Base-by-base conservation (phyloP, 2,329 filamentous ascomycete genomes). In the Nemania serpens region DNA sequence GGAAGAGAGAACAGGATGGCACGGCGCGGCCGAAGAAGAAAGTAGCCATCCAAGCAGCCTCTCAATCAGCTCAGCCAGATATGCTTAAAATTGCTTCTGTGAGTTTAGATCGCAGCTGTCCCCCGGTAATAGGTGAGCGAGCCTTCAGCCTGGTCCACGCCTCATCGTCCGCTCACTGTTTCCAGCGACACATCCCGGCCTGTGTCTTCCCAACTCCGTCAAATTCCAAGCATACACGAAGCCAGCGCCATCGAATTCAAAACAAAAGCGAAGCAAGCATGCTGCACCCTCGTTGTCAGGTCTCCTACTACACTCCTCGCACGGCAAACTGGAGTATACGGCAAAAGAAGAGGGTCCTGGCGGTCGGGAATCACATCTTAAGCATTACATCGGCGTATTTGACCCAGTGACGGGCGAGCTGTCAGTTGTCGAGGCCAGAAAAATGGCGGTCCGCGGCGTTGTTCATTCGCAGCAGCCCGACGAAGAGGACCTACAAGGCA, bases 301-400 rank as follows among this genome's bases (percentile, higher is more conserved):
- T 68, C 75, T 88, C 12, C 70, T 88, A 0, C 75, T 89, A 45
- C 84, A 88, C 70, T 86, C 85, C 9, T 79, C 77, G 47, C 84
- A 89, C 72, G 79, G 75, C 33, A 84, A 79, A 42, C 72, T 89
- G 41, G 83, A 88, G 69, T 88, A 87, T 67, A 86, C 80, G 5
- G 85, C 79, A 29, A 80, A 81, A 59, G 84, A 88, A 70, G 81
- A 84, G 51, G 76, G 76, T 12, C 69, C 70, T 1, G 73, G 74
- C 25, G 76, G 75, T 11, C 68, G 72, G 12, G 77, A 81, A 58
- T 71, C 77, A 5, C 71, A 83, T 3, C 65, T 88, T 47, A 88
- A 85, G 55, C 86, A 90, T 73, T 90, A 87, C 70, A 75, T 90
- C 29, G 88, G 86, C 15, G 76, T 90, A 5, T 88, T 84, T 63